Base-by-base conservation (phyloP, 116 monocot species). In the Cymodocea nodosa region DNA sequence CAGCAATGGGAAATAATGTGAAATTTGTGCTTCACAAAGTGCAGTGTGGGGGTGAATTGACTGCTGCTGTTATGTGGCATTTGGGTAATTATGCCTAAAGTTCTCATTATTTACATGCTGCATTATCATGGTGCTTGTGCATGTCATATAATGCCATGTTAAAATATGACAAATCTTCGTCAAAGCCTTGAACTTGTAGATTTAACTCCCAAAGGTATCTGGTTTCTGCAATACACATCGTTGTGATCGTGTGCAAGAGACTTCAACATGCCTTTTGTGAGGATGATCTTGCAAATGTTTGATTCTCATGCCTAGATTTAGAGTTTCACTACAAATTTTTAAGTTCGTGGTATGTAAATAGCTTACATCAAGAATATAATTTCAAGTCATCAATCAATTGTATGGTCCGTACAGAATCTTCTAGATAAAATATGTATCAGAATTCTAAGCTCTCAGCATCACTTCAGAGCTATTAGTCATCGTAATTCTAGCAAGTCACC, bases 1-100 rank as follows among this genome's bases (percentile, higher is more conserved):
- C 68, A 61, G 83, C 79, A 7, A 84, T 90, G 90, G 90, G 90
- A 50, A 50, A 73, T 51, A 67, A 90, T 52, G 77, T 80, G 23
- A 65, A 30, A 60, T 90, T 90, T 59, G 44, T 37, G 4, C 63
- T 82, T 18, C 84, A 90, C 15, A 48, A 48, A 23, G 34, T 82
- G 9, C 76, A 62, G 19, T 77, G 71, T 71, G 81, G 79, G 23
- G 60, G 40, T 1, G 49, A 69, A 35, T 55, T 55, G n/a, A 73
- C 69, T 5, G 59, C 71, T 23, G 75, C 79, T 19, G 79, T 78
- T 35, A 23, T 67, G 14, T 90, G 90, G 86, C 90, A 86, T 53
- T 68, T 90, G 2, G 86, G 90, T 90, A 83, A 73, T 25, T 6
- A 44, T 44, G 44, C 44, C 6, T 44, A 44, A 0, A 44, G 9